Conservation (phyloP, 2,329 filamentous ascomycete genomes). For the Aureobasidium vineae region DNA sequence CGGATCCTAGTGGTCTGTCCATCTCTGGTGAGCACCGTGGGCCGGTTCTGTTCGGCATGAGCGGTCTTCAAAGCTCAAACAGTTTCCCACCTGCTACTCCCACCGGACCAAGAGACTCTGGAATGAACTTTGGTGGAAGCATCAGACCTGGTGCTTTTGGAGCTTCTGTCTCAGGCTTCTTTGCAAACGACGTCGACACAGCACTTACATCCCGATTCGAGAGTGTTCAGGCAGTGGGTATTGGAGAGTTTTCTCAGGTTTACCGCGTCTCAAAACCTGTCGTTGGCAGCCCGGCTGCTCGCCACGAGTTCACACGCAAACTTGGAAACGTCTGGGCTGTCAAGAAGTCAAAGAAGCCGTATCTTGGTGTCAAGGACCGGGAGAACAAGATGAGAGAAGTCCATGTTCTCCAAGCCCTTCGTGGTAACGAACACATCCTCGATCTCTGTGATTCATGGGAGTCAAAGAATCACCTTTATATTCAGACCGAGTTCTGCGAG, state of each 20-base stretch:
- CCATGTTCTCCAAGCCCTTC: conserved; percentile 70
- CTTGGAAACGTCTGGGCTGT: conserved; percentile 70
- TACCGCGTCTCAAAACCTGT: conserved; percentile 67
- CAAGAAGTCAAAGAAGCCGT: conserved; percentile 85
- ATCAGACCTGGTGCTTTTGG: conserved; percentile 28
- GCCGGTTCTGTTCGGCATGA: conserved; percentile 38
- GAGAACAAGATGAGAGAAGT: conserved; percentile 82
- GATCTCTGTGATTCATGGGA: conserved; percentile 88
- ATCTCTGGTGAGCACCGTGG: conserved; percentile 63
- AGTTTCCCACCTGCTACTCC: conserved; percentile 76
- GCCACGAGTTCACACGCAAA: conserved; percentile 33
- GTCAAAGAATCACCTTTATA: conserved; percentile 79
- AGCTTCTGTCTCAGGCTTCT: conserved; percentile 63
- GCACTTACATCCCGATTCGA: conserved; percentile 73
- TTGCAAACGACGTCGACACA: conserved; percentile 72
- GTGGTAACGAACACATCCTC: conserved; percentile 79
- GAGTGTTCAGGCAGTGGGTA: conserved; percentile 75
- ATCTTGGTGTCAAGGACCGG: conserved; percentile 75
- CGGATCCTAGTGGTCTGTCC: conserved; percentile 78
- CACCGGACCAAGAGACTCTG: conserved; percentile 62
- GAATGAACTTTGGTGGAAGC: conserved; percentile 58
- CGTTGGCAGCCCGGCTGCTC: conserved; percentile 36
- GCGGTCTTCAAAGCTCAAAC: conserved; percentile 41
- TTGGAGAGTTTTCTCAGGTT: conserved; percentile 91
- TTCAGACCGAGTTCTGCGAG: conserved; percentile 96